phyloP scores from a whole-genome alignment of 208 protist genomes.

The Crithidia expoeki region DNA sequence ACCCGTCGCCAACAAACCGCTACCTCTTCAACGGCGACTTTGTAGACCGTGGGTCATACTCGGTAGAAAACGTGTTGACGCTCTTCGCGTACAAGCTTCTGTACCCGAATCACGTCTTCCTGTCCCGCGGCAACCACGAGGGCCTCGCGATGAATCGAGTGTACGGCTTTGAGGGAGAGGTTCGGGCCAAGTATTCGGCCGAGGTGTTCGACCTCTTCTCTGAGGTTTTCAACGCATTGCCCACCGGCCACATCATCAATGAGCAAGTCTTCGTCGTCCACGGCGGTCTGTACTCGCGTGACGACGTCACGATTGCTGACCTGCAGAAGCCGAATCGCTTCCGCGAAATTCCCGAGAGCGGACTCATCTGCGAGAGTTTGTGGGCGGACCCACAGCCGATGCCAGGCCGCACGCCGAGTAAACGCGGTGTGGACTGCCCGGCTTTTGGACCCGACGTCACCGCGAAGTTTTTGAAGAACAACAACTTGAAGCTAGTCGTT shows the following conservation, averaged over 20 bases:
- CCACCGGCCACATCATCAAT: conserved; percentile 94
- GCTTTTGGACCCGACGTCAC: conserved; percentile 98
- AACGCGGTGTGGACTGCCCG: conserved; percentile 95
- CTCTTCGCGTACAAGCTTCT: conserved; percentile 97
- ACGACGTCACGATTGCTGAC: conserved; percentile 96
- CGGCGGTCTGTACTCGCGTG: conserved; percentile 95
- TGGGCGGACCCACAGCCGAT: conserved; percentile 97
- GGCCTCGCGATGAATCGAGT: conserved; percentile 96
- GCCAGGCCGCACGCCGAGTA: conserved; percentile 91
- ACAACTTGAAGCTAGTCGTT: conserved; percentile 95
- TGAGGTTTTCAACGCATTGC: conserved; percentile 96
- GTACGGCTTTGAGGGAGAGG: conserved; percentile 99
- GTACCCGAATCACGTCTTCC: conserved; percentile 95
- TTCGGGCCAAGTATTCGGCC: conserved; percentile 94
- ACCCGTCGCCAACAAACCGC: conserved; percentile 87
- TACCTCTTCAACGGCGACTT: conserved; percentile 97
- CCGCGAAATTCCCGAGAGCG: conserved; percentile 94
- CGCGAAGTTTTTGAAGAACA: conserved; percentile 93
- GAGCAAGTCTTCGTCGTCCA: conserved; percentile 95
- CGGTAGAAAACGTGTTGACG: conserved; percentile 95
- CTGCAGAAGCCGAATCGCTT: conserved; percentile 96
- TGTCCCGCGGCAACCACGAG: conserved; percentile 98
- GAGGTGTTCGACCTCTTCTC: conserved; percentile 95
- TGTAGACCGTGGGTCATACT: conserved; percentile 97
- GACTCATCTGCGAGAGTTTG: conserved; percentile 96